Percentiles rank a stretch among this genome's conserved stretches.
phyloP scores from a whole-genome alignment of 805 yeast species.

The Pichia kluyveri region DNA sequence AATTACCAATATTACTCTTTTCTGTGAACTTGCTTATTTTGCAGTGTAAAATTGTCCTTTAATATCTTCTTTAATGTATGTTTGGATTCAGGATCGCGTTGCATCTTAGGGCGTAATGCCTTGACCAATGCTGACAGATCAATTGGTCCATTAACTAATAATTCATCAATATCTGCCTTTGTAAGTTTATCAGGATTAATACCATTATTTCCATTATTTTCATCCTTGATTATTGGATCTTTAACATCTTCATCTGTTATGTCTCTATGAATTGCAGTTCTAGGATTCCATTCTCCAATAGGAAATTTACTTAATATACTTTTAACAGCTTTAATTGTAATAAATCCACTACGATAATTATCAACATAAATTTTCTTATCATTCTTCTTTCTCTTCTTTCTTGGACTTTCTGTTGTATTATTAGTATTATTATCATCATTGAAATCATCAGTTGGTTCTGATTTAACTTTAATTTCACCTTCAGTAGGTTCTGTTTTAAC shows the following conservation, averaged over 20 bases:
- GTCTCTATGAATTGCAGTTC: slow-evolving; percentile 27
- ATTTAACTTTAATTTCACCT: background rate
- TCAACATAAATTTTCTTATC: slow-evolving; percentile 30
- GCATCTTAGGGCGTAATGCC: slow-evolving; percentile 52
- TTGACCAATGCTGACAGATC: slow-evolving; percentile 47
- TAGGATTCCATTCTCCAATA: slow-evolving; percentile 78
- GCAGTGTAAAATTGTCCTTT: slow-evolving; percentile 22
- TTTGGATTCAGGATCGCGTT: slow-evolving; percentile 55
- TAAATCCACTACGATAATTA: slow-evolving; percentile 38
- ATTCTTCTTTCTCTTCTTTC: slow-evolving; percentile 5
- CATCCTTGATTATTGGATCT: background rate
- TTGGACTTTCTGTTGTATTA: background rate
- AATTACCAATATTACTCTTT: background rate
- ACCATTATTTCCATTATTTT: background rate
- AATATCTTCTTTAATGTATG: slow-evolving; percentile 39
- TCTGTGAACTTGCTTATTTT: slow-evolving; percentile 25
- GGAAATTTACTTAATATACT: slow-evolving; percentile 60
- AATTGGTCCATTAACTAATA: slow-evolving; percentile 48
- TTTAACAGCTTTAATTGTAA: slow-evolving; percentile 57
- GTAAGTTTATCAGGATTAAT: slow-evolving; percentile 27
- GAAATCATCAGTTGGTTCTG: background rate
- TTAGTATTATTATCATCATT: background rate
- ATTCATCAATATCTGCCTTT: slow-evolving; percentile 59
- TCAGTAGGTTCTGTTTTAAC: slow-evolving; percentile 5
- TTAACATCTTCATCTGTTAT: slow-evolving; percentile 11